Base-by-base conservation (phyloP, 1,284 basidiomycete genomes). In the Thecaphora thlaspeos region DNA sequence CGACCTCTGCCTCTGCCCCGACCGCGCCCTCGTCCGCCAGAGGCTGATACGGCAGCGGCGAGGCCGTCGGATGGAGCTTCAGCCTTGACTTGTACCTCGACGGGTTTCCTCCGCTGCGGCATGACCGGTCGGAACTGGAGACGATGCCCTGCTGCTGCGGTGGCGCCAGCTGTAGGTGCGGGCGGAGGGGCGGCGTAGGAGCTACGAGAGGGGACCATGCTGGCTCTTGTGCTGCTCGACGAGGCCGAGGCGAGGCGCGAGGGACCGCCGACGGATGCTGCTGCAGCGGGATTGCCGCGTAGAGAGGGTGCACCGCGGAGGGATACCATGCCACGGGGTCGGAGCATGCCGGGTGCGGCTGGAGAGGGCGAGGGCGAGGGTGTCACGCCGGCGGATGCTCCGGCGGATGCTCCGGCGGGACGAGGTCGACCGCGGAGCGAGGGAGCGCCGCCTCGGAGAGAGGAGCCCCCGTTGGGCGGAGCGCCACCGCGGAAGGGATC, bases 111-210 rank as follows among this genome's bases (percentile, higher is more conserved):
- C 30, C 71, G 65, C 39, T 69, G 71, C 22, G 71, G 68, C 61
- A 71, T 71, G 38, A 73, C 71, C 9, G 71, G 71, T 7, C 68
- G 66, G 39, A 73, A 73, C 30, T 60, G 48, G 62, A 73, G 69
- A 32, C 68, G 59, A n/a, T n/a, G n/a, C n/a, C n/a, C n/a, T n/a
- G n/a, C n/a, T n/a, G n/a, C n/a, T 2, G 43, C 46, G 19, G 55
- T 55, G 2, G 55, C 38, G 2, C 54, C 51, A 22, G 61, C 43
- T 9, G 58, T 41, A 42, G 58, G 46, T 22, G 19, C 9, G 19
- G 41, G 41, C 10, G 41, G 22, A 19, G 41, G n/a, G n/a, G 62
- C 51, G 23, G 58, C 62, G 19, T 61, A 65, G 4, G 57, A 61
- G 23, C 55, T 51, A 17, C 62, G 26, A 4, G 57, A 52, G 2